Evolutionary conservation across 2,329 filamentous ascomycete species (phyloP), one percentile per base, ranked within the genome.

Genomic region (Alternaria brassicicola): DNA sequence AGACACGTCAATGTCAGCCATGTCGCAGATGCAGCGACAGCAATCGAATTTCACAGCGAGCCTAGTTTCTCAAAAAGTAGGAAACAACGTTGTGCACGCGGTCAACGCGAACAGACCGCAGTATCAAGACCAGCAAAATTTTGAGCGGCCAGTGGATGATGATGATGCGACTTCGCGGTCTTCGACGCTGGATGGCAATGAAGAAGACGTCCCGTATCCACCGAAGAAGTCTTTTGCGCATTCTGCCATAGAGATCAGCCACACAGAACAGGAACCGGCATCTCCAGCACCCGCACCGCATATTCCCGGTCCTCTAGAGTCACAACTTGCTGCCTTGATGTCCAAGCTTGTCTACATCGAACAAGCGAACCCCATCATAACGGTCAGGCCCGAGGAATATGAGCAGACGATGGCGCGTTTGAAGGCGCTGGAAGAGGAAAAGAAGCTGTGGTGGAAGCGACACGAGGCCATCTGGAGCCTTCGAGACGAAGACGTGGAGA

Each of bases 401-500:
- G 35, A 66, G 8, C 63, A 66, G 2, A 68, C 78, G 46, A 64
- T 72, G 55, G 59, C 51, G 7, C 70, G 70, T 4, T 60, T 80
- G 38, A 66, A 71, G 23, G 59, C 66, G 1, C 65, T 80, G 6
- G 75, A 79, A 56, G 68, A 65, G 2, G 77, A 80, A 53, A 79
- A 79, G 58, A 70, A 70, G 17, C 61, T 63, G 1, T 76, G 73
- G 68, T 63, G 67, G 46, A 73, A 73, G 36, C 68, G 77, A 23
- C 75, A 80, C 51, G 74, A 78, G 62, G 75, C 77, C n/a, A 72
- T 80, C 46, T 79, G 75, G 63, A 72, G 73, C 3, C 68, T 81
- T 19, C 72, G 79, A 33, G 78, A 80, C 57, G 77, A 79, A 59
- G 79, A 81, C 43, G 74, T 80, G 2, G 72, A 76, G 49, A 81